These are phyloP conservation scores for Colletotrichum cuscutae DNA, from an alignment of 2,329 filamentous ascomycete species.

Conservation along the genomic window DNA sequence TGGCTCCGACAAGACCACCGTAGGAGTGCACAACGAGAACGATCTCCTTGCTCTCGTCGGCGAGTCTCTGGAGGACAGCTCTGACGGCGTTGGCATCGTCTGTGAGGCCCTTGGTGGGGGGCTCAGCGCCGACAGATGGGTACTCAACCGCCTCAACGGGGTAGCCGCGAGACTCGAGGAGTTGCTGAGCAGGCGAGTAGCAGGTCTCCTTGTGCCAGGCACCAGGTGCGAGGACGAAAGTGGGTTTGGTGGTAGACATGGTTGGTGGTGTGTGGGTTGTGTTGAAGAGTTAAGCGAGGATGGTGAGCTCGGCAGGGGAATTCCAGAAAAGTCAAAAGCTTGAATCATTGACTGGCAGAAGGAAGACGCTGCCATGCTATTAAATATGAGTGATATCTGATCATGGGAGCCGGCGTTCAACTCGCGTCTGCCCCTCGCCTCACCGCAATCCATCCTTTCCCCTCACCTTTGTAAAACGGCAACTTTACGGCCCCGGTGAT, in stretches of 20 bases:
- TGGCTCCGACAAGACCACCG: conserved; percentile 50
- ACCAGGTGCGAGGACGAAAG: conserved; percentile 51
- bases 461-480: neutral
- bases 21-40: conserved; percentile 56
- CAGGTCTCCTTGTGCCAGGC: conserved; percentile 48
- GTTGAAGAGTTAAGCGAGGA: neutral
- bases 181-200: conserved; percentile 42
- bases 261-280: neutral
- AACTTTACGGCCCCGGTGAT: neutral
- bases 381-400: neutral
- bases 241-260: conserved; percentile 29
- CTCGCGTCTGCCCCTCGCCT: neutral
- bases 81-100: conserved; percentile 47
- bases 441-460: neutral
- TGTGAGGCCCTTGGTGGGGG: conserved; percentile 38
- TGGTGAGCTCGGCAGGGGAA: conserved; percentile 2
- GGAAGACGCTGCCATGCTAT: neutral
- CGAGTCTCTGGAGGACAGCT: conserved; percentile 39
- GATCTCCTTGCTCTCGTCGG: conserved; percentile 50
- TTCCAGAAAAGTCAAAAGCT: neutral
- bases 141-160: conserved; percentile 43
- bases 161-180: conserved; percentile 45
- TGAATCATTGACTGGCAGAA: neutral
- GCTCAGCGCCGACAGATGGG: conserved; percentile 45
- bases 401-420: neutral